Conservation (phyloP, 257 asterid species). For the Echium plantagineum region DNA sequence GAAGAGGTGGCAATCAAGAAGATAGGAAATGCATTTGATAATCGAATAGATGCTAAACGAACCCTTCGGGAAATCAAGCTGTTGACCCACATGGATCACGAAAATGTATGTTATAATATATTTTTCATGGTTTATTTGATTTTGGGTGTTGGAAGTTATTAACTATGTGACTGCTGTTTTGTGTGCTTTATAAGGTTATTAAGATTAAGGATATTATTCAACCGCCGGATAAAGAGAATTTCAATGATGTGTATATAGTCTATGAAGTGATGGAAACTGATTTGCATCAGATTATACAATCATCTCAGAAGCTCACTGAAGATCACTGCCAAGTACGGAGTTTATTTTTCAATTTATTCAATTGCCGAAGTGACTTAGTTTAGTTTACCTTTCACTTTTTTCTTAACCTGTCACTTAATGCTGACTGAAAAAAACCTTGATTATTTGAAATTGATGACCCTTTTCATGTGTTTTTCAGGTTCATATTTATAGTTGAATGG, state of each 20-base stretch:
- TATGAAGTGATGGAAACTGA: conserved; percentile 89
- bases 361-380: not conserved
- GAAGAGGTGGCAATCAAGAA: conserved; percentile 84
- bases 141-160: not conserved
- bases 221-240: conserved; percentile 58
- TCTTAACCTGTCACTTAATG: not conserved
- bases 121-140: not conserved
- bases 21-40: conserved; percentile 79
- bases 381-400: no score
- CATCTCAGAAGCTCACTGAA: conserved; percentile 67
- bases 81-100: conserved; percentile 89
- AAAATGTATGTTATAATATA: conserved; percentile 30
- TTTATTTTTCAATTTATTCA: not conserved
- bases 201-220: conserved; percentile 63
- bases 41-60: conserved; percentile 74
- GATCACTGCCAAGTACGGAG: conserved; percentile 71
- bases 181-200: conserved; percentile 33
- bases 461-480: not conserved
- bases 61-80: conserved; percentile 86
- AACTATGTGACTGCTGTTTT: not conserved
- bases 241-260: conserved; percentile 67
- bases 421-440: not conserved
- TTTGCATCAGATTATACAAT: conserved; percentile 75
- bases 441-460: not conserved
- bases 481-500: not conserved